Evolutionary conservation across 1,139 yeast genomes (phyloP), one percentile per base, ranked within the genome.

Genomic region (Magnusiomyces ingens): DNA sequence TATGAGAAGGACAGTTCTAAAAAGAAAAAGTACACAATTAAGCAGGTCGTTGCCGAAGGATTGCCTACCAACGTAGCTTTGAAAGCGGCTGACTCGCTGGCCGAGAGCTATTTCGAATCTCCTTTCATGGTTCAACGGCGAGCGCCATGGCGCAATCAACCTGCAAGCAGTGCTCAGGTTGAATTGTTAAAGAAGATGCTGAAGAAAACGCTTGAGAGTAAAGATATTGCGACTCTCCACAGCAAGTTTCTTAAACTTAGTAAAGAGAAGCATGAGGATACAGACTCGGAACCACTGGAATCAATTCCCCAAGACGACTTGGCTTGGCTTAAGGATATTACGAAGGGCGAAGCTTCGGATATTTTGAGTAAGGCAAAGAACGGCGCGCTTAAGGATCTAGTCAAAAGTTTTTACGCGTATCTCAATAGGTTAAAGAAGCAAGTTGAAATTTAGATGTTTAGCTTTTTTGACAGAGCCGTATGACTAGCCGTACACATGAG

Each of bases 121-220:
- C 50, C 45, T 11, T 45, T 59, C 13, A 49, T 62, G 22, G 51
- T 56, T 26, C 55, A 13, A 12, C n/a, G 58, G 12, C 51, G 57
- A 21, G 60, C 64, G 2, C 45, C 56, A 1, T 65, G 68, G 68
- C 52, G 68, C 38, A 32, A 45, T n/a, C 53, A 57, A 11, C 57
- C 57, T 5, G 59, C 59, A 4, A 58, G 61, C 8, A 29, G 37
- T 10, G 51, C 52, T 42, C 63, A 62, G 38, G 50, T 52, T 19
- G 51, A 55, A 10, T 13, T 44, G 36, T 29, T 53, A n/a, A n/a
- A n/a, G 37, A 47, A 46, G 36, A 22, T 29, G 48, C 35, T 46
- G 29, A 22, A 49, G 18, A 52, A 47, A 18, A n/a, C 40, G 4
- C 17, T 36, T 12, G 17, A 36, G n/a, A 36, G 17, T n/a, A 5